phyloP scores from a whole-genome alignment of 768 basidiomycete species.

The Omphalotus guepiniiformis region DNA sequence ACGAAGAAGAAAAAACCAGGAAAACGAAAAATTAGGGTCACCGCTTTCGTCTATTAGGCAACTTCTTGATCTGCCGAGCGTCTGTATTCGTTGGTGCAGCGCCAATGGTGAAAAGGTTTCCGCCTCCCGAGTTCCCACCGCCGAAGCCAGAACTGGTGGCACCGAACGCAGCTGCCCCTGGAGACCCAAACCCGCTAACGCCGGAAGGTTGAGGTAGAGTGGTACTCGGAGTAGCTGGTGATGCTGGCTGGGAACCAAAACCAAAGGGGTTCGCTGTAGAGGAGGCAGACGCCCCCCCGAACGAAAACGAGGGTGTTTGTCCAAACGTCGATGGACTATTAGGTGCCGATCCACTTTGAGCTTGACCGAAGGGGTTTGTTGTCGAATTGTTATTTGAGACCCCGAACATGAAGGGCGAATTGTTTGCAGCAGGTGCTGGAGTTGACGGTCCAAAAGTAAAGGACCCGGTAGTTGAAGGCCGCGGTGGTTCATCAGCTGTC shows the following conservation, averaged over 20 bases:
- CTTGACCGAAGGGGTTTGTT: slow-evolving; percentile 39
- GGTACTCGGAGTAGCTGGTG: slow-evolving; percentile 43
- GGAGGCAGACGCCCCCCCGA: slow-evolving; percentile 37
- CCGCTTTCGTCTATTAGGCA: slow-evolving; percentile 41
- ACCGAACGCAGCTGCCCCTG: slow-evolving; percentile 43
- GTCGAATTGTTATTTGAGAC: slow-evolving; percentile 23
- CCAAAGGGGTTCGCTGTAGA: slow-evolving; percentile 32
- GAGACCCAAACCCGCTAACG: slow-evolving; percentile 31
- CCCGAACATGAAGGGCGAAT: slow-evolving; percentile 46
- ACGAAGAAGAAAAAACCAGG: no score
- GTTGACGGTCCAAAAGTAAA: slow-evolving; percentile 47
- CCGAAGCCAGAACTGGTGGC: slow-evolving; percentile 24
- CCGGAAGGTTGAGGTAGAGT: slow-evolving; percentile 43
- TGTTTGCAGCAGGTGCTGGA: slow-evolving; percentile 30
- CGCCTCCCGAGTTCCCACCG: slow-evolving; percentile 23
- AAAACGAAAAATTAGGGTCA: neutral
- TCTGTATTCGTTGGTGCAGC: slow-evolving; percentile 41
- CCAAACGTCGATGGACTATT: slow-evolving; percentile 57
- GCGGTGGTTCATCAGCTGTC: slow-evolving; percentile 36
- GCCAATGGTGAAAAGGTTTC: slow-evolving; percentile 57
- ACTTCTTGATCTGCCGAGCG: slow-evolving; percentile 47
- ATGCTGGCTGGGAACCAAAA: slow-evolving; percentile 58
- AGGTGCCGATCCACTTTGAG: slow-evolving; percentile 42
- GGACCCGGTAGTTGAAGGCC: slow-evolving; percentile 35
- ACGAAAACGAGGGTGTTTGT: slow-evolving; percentile 43